A percentile compares a stretch with the other conserved stretches of the same genome.
Evolutionary conservation across 2,329 filamentous ascomycete genomes (phyloP).

Genomic region (Xylariaceae sp.): DNA sequence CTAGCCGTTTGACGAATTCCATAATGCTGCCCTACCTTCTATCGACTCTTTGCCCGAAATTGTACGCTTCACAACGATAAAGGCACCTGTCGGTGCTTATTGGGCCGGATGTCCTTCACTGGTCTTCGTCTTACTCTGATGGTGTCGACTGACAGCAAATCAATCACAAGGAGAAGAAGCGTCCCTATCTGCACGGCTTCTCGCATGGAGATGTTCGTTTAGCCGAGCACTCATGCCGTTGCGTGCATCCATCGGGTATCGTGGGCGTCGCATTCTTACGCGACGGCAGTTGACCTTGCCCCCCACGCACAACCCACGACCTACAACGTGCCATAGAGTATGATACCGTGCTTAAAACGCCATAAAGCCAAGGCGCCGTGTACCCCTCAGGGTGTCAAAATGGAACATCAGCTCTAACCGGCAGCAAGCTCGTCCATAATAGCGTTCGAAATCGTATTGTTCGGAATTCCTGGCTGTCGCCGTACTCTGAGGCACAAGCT

Average conservation of each 20-base stretch:
- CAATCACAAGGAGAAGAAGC: slow-evolving; percentile 1
- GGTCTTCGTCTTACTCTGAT: slow-evolving; percentile 3
- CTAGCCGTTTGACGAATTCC: neutral
- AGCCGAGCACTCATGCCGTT: slow-evolving; percentile 17
- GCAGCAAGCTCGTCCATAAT: neutral
- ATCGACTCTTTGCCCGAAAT: slow-evolving; percentile 1
- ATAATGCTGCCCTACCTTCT: neutral
- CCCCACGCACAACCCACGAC: neutral
- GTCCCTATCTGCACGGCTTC: slow-evolving; percentile 8
- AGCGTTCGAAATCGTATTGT: neutral
- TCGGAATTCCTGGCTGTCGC: neutral
- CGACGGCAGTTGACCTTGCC: too few relatives aligned
- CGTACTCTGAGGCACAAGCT: neutral
- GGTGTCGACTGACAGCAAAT: slow-evolving; percentile 12
- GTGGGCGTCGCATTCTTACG: too few relatives aligned
- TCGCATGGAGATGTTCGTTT: slow-evolving; percentile 9
- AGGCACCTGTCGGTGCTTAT: slow-evolving; percentile 8
- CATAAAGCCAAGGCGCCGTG: slow-evolving; percentile 2
- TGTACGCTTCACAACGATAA: slow-evolving; percentile 6
- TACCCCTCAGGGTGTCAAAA: slow-evolving; percentile 2
- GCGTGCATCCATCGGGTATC: neutral
- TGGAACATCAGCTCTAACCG: neutral
- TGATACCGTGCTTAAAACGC: neutral
- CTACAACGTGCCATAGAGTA: slow-evolving; percentile 5
- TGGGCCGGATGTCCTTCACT: slow-evolving; percentile 13